Base-by-base conservation (phyloP, 1,139 yeast species). In the Geotrichum phurueaensis region DNA sequence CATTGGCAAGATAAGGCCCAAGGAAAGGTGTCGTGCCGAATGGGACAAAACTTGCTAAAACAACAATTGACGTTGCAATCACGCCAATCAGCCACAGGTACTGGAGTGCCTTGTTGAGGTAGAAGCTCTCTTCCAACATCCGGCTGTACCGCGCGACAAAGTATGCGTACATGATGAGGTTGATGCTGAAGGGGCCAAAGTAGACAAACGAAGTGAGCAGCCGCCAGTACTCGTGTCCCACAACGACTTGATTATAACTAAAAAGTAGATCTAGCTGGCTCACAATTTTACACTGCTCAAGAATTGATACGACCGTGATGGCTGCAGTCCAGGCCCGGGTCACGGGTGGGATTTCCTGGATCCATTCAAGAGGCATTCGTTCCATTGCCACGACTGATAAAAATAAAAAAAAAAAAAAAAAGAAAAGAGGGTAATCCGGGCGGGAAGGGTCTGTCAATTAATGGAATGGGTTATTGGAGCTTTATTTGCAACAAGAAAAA, bases 171-270 rank as follows among this genome's bases (percentile, higher is more conserved):
- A 79, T 65, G 22, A 76, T 58, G 43, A 77, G 68, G 58, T 75
- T 76, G 54, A 76, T 61, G 27, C 77, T 73, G 12, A 79, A 64
- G 18, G 73, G 68, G 1, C 83, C 84, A 61, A 75, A 73, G 63
- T 78, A 79, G 7, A 79, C 60, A 60, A 80, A 76, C 3, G 80
- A 71, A 18, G 81, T 76, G 12, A 78, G 13, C 31, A 79, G 60
- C 33, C 84, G 68, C 80, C 81, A 79, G 64, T 73, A 72, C 66
- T 78, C 79, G 52, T 71, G 69, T 18, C 64, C 65, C 29, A 64
- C 62, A 43, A 65, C 60, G 9, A 68, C 69, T 63, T 63, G 64
- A 18, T 58, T 58, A 51, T 60, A 64, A 51, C 61, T 65, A 62
- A 62, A 70, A 56, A 65, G 54, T 49, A 67, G 60, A 58, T 71